Evolutionary conservation across 2,329 filamentous ascomycete genomes (phyloP), one percentile per base, ranked within the genome.

Genomic region (Fusarium phyllophilum): DNA sequence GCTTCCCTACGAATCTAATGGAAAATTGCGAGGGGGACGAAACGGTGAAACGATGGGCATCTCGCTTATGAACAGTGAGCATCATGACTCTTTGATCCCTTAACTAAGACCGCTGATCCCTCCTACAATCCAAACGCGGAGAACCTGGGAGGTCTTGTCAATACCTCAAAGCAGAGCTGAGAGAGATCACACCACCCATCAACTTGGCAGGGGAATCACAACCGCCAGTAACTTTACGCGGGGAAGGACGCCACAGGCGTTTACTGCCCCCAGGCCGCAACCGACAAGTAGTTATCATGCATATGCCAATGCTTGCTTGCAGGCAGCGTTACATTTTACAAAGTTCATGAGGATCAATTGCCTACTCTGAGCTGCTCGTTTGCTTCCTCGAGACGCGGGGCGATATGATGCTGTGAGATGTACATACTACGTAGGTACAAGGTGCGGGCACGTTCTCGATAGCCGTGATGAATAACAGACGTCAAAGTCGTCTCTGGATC

Each of bases 171-270:
- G 48, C 36, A 70, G 52, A 48, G 41, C 39, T 65, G 66, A 42
- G 45, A 58, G 66, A 68, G 70, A 51, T 72, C 72, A 74, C 71
- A 72, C 72, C 72, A 74, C 72, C 59, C 56, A 52, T 20, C 68
- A 69, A 70, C 71, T 66, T 67, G 72, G 72, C 72, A 74, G 72
- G 72, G 71, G 72, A 68, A 69, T 74, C 62, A 72, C 59, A 51
- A 62, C 64, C 68, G 56, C 59, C 68, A 72, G 68, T 72, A 58
- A 58, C 33, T 46, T 55, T 57, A 52, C 63, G 62, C 68, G 71
- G 68, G 62, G 67, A 62, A 68, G 62, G 29, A 55, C 62, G 70
- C 70, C 70, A 73, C 46, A 49, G 51, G 68, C 54, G 60, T 70
- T 68, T 45, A 63, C 44, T 49, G 24, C 42, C 54, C 52, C 56